phyloP scores from a whole-genome alignment of 2,329 filamentous ascomycete species.

The Biscogniauxia marginata region DNA sequence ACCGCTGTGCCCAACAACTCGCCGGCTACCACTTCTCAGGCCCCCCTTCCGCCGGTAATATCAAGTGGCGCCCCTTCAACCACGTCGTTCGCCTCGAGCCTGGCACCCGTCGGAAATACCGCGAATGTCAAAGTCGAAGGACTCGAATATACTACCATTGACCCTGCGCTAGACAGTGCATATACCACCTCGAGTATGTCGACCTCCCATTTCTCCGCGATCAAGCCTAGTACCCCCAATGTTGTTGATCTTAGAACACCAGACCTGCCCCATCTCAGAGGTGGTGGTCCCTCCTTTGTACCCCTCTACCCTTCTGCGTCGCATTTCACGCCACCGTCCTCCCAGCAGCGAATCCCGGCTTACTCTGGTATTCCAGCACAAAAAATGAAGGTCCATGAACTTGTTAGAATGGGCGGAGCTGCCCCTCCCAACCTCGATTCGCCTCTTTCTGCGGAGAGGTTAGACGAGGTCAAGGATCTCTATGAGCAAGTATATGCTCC shows the following conservation, averaged over 20 bases:
- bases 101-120: conserved; percentile 33
- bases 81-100: conserved; percentile 31
- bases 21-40: conserved; percentile 15
- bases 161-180: conserved; percentile 60
- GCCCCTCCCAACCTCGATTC: conserved; percentile 55
- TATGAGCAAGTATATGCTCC: conserved; percentile 76
- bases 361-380: conserved; percentile 50
- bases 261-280: conserved; percentile 48
- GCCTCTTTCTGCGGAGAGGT: conserved; percentile 47
- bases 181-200: conserved; percentile 37
- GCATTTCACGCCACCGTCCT: conserved; percentile 26
- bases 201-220: conserved; percentile 31
- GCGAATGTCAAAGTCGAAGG: conserved; percentile 38
- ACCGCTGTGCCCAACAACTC: conserved; percentile 17
- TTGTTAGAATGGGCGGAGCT: conserved; percentile 62
- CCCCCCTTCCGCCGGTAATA: conserved; percentile 28
- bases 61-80: conserved; percentile 24
- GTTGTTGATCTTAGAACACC: conserved; percentile 31
- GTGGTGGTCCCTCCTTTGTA: conserved; percentile 46
- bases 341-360: conserved; percentile 38
- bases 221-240: conserved; percentile 26
- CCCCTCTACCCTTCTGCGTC: conserved; percentile 30
- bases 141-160: conserved; percentile 63
- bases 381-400: conserved; percentile 71
- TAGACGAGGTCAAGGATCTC: conserved; percentile 68